Base-by-base conservation (phyloP, 2,329 filamentous ascomycete species). In the Exophiala calicioides region DNA sequence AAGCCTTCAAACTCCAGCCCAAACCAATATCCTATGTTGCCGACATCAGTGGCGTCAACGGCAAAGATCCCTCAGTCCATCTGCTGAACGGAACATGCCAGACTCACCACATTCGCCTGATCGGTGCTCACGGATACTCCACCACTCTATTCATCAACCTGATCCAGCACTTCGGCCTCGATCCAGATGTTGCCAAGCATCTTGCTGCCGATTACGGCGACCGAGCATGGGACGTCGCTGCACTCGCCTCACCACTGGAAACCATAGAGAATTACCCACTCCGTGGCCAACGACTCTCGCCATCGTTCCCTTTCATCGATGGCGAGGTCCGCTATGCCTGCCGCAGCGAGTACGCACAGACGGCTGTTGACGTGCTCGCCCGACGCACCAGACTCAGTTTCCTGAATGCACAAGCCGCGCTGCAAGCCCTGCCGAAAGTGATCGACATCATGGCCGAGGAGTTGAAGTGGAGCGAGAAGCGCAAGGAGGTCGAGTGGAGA, bases 141-240 rank as follows among this genome's bases (percentile, higher is more conserved):
- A 90, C 90, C 68, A 88, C 90, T 1, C 81, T 96, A 16, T 95
- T 95, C 73, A 95, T 96, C 75, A 90, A 93, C 68, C 75, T 96
- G 30, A 93, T 95, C 64, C 90, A 95, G 68, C 88, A 95, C 70
- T 95, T 88, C 64, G 89, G 89, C 53, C 72, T 96, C 44, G 90
- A 95, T 68, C 94, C 88, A 15, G 89, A 95, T 58, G 87, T 95
- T 13, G 90, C 90, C 31, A 87, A 89, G 71, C 90, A 96, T 68
- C 77, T 96, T 26, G 86, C 85, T 6, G 80, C 85, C 61, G 87
- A 88, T 49, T 97, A 96, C 64, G 90, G 91, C 58, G 90, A 96
- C 69, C 82, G 90, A 48, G 89, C 90, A 18, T 96, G 90, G 90
- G 85, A 86, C 13, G 89, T 96, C 18, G 89, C 88, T 6, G 80